Evolutionary conservation across 2,329 filamentous ascomycete genomes (phyloP).

Genomic region (Pseudogymnoascus sp.): DNA sequence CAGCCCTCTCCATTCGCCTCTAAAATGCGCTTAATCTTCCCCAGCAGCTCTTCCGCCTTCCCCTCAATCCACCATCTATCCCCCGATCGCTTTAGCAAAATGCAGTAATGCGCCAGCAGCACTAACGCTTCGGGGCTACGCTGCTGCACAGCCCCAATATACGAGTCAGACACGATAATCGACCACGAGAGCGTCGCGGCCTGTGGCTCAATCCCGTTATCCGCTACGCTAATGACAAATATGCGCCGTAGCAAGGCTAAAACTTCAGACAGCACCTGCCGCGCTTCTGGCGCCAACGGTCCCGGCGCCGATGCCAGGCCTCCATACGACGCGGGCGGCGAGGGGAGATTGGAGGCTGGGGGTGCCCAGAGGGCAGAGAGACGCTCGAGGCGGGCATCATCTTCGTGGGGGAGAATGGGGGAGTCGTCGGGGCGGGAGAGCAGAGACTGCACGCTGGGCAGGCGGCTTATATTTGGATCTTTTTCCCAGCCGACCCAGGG

Average conservation of each 20-base stretch:
- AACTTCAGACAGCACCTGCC: constrained; percentile 13
- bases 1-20: constrained; percentile 13
- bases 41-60: constrained; percentile 33
- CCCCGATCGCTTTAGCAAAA: constrained; percentile 31
- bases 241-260: constrained; percentile 15
- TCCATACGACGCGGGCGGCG: neutral
- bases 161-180: constrained; percentile 27
- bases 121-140: constrained; percentile 31
- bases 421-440: neutral
- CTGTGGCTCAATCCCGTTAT: constrained; percentile 18
- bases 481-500: constrained; percentile 5
- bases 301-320: neutral
- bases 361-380: neutral
- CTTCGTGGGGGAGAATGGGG: constrained; percentile 4
- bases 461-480: neutral
- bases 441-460: neutral
- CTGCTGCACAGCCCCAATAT: constrained; percentile 27
- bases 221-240: constrained; percentile 17
- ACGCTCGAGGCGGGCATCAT: constrained; percentile 2
- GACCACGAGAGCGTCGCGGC: constrained; percentile 31
- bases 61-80: constrained; percentile 37
- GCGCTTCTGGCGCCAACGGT: constrained; percentile 10
- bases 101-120: constrained; percentile 32
- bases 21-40: constrained; percentile 24
- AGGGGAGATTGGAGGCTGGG: neutral